Evolutionary conservation across 805 yeast species (phyloP).

Genomic region (Cyberlindnera meyerae): DNA sequence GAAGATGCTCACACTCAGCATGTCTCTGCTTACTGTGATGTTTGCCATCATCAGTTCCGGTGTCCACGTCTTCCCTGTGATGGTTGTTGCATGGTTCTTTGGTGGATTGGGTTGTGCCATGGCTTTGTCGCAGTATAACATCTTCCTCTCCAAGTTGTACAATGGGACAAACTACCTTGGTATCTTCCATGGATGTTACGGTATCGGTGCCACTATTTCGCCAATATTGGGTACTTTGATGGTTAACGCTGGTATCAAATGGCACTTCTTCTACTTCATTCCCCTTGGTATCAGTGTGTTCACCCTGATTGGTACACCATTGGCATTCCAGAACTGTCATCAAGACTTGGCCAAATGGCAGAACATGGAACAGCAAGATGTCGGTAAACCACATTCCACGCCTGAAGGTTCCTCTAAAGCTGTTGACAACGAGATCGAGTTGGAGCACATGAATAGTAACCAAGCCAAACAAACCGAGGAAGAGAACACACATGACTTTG

Average conservation of each 20-base stretch:
- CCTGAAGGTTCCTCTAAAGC: conserved; percentile 5
- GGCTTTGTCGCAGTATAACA: conserved; percentile 45
- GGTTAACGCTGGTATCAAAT: conserved; percentile 44
- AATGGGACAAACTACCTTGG: conserved; percentile 46
- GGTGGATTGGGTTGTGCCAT: conserved; percentile 57
- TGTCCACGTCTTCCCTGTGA: conserved; percentile 38
- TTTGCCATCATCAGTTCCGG: conserved; percentile 45
- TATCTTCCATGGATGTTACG: conserved; percentile 55
- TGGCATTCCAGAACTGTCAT: conserved; percentile 43
- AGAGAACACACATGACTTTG: conserved; percentile 14
- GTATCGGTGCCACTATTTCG: conserved; percentile 58
- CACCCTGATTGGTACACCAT: conserved; percentile 30
- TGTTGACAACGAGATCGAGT: neutral
- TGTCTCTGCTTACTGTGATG: conserved; percentile 33
- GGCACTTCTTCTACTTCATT: conserved; percentile 56
- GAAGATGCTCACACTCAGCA: conserved; percentile 37
- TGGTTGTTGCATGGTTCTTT: conserved; percentile 46
- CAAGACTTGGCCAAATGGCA: conserved; percentile 31
- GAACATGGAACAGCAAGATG: conserved; percentile 11
- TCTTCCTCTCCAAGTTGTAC: conserved; percentile 41
- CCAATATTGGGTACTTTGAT: conserved; percentile 56
- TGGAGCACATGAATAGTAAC: conserved; percentile 2
- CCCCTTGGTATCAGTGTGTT: conserved; percentile 38
- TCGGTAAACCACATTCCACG: conserved; percentile 1
- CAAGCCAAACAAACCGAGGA: neutral